Base-by-base conservation (phyloP, 805 yeast species). In the Starmera caribaea region DNA sequence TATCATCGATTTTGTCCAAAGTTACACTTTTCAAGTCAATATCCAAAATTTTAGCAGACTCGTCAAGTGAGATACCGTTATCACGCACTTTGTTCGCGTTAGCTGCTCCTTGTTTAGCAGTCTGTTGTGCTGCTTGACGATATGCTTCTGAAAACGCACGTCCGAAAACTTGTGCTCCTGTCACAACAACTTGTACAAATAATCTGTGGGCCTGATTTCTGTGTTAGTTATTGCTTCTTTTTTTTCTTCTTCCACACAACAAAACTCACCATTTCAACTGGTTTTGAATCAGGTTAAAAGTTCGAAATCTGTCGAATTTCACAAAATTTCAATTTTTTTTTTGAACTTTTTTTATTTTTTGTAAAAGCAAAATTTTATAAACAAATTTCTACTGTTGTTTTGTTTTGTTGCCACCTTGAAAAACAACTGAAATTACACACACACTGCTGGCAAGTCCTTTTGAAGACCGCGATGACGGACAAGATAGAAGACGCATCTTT, bases 61-160 rank as follows among this genome's bases (percentile, higher is more conserved):
- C 98, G 49, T 84, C 94, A 31, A 87, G 69, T 7, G 88, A 69
- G 36, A 92, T 77, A 30, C 96, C 97, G 44, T 86, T 77, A 27
- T 60, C 61, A 24, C 60, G 55, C n/a, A 73, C 60, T 56, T 68
- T 62, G 35, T 64, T 62, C 4, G 73, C 71, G 16, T 59, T 58
- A 33, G 69, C 64, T 7, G 78, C 72, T 16, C 82, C 68, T 49
- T 76, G 76, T 26, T 85, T 74, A 2, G 90, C 87, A n/a, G 95
- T 79, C 40, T 89, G 89, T 38, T 90, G 85, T 14, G 97, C 96
- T 2, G 95, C 95, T 65, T 92, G 97, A 54, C 81, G 83, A 70
- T 90, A 92, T 0, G 98, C 97, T 59, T 88, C 95, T n/a, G 87
- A 73, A 59, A 92, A 92, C 0, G 98, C 98, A 51, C 85, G 76